Conservation (phyloP, 331 rosid species). For the Pyrus hybrid region DNA sequence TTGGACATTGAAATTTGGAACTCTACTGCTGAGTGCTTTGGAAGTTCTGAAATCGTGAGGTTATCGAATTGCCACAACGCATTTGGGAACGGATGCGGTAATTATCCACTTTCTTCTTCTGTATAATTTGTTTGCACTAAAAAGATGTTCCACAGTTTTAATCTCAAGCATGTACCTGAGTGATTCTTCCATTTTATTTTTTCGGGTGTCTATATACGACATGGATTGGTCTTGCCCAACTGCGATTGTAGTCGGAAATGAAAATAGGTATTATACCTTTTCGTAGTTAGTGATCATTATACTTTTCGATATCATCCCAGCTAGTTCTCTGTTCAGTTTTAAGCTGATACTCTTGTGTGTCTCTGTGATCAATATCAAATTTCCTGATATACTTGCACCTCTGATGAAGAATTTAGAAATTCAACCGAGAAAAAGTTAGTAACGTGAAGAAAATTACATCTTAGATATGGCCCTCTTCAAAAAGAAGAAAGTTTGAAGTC, state of each 20-base stretch:
- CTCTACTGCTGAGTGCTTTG: conserved; percentile 63
- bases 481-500: too few species aligned
- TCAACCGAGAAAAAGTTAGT: neutral
- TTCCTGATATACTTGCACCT: neutral
- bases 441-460: neutral
- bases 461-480: neutral
- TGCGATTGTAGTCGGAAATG: conserved; percentile 91
- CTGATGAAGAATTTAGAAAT: neutral
- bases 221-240: conserved; percentile 92
- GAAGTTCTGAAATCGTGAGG: conserved; percentile 65
- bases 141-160: neutral
- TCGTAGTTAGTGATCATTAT: neutral
- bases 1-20: conserved; percentile 95
- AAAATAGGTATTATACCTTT: conserved; percentile 54
- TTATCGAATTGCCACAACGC: conserved; percentile 77
- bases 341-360: conserved; percentile 4
- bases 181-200: conserved; percentile 14
- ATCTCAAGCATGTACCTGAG: neutral
- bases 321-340: neutral
- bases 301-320: neutral
- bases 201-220: conserved; percentile 66
- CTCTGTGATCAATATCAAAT: neutral
- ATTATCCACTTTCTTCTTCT: conserved; percentile 1
- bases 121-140: neutral
- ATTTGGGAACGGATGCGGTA: conserved; percentile 78